These are phyloP conservation scores for Cydonia oblonga DNA, from an alignment of 331 rosid genomes.

Conservation along the genomic window DNA sequence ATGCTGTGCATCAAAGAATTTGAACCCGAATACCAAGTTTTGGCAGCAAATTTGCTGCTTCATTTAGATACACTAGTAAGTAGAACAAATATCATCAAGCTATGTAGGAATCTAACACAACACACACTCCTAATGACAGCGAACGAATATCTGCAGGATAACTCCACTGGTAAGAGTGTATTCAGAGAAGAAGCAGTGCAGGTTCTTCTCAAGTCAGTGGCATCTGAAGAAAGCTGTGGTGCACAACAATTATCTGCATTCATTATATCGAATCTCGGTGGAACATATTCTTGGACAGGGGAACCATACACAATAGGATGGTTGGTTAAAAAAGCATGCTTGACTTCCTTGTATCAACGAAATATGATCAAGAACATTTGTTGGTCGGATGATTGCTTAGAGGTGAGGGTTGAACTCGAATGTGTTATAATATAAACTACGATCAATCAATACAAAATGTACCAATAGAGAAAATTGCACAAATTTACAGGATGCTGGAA, in stretches of 20 bases:
- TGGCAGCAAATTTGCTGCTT: slow-evolving; percentile 62
- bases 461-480: slow-evolving; percentile 17
- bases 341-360: slow-evolving; percentile 42
- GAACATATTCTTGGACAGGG: slow-evolving; percentile 68
- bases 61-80: slow-evolving; percentile 58
- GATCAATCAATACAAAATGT: neutral
- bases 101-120: neutral
- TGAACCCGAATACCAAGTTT: slow-evolving; percentile 51
- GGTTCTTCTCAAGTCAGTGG: slow-evolving; percentile 43
- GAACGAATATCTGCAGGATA: slow-evolving; percentile 34
- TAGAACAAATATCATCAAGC: neutral
- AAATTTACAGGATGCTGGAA: slow-evolving; percentile 51
- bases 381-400: slow-evolving; percentile 57
- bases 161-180: slow-evolving; percentile 27
- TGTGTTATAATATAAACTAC: neutral
- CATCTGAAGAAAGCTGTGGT: slow-evolving; percentile 44
- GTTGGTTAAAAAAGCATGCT: slow-evolving; percentile 59
- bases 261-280: slow-evolving; percentile 66
- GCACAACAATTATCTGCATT: slow-evolving; percentile 48
- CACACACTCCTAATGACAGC: neutral
- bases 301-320: slow-evolving; percentile 70
- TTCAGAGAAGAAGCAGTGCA: slow-evolving; percentile 49
- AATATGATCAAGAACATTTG: slow-evolving; percentile 52
- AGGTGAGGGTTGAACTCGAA: slow-evolving; percentile 27
- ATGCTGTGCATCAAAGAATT: slow-evolving; percentile 42